Evolutionary conservation across 805 yeast species (phyloP).

Genomic region (Kluyveromyces wickerhamii): DNA sequence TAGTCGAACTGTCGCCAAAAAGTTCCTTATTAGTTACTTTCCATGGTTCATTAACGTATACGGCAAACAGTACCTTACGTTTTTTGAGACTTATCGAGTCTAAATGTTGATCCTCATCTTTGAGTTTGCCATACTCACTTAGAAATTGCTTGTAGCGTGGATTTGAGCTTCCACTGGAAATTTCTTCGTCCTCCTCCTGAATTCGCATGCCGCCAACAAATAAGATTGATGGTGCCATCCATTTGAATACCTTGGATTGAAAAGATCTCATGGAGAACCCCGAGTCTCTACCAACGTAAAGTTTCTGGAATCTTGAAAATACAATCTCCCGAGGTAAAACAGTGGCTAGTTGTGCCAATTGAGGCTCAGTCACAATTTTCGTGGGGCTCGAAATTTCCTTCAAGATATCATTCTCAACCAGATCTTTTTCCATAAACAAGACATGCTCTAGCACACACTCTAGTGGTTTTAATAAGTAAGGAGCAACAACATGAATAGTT

Average conservation of each 20-base stretch:
- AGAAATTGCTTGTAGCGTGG: conserved; percentile 44
- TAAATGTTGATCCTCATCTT: conserved; percentile 23
- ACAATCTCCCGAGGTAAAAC: conserved; percentile 35
- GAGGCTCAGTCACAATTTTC: conserved; percentile 26
- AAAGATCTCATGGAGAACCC: conserved; percentile 88
- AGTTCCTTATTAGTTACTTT: conserved; percentile 56
- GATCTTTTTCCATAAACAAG: conserved; percentile 28
- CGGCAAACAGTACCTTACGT: conserved; percentile 50
- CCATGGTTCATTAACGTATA: conserved; percentile 70
- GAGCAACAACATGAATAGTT: conserved; percentile 31
- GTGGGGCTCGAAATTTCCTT: conserved; percentile 5
- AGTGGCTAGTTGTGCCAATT: conserved; percentile 36
- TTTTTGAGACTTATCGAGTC: conserved; percentile 20
- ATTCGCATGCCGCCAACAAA: conserved; percentile 59
- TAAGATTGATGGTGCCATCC: conserved; percentile 81
- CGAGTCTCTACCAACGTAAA: conserved; percentile 58
- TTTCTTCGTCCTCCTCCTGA: conserved; percentile 19
- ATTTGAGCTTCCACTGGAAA: conserved; percentile 16
- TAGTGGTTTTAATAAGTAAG: conserved; percentile 39
- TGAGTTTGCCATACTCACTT: conserved; percentile 39
- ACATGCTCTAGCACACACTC: conserved; percentile 37
- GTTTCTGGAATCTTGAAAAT: conserved; percentile 42
- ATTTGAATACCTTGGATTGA: conserved; percentile 75
- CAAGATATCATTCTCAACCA: conserved; percentile 10
- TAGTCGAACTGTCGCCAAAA: conserved; percentile 56